phyloP scores from a whole-genome alignment of 2,329 filamentous ascomycete species.

The Cladosporium halotolerans region DNA sequence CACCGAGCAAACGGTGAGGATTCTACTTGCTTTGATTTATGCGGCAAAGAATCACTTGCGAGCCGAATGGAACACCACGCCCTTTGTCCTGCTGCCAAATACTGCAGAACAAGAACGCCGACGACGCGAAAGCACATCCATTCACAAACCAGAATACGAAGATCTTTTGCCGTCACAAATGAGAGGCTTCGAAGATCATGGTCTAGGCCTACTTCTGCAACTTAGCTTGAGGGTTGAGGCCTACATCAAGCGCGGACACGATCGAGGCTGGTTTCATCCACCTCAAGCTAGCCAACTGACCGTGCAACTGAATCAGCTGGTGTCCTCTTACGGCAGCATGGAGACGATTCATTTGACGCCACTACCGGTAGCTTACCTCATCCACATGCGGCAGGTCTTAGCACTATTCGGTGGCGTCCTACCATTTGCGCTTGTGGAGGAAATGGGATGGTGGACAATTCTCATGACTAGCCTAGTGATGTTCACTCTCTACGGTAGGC shows the following conservation, averaged over 20 bases:
- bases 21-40: conserved; percentile 56
- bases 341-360: conserved; percentile 61
- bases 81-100: conserved; percentile 23
- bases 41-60: conserved; percentile 60
- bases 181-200: conserved; percentile 48
- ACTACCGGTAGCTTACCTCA: conserved; percentile 58
- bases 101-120: conserved; percentile 18
- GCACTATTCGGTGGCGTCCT: conserved; percentile 55
- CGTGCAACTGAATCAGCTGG: conserved; percentile 50
- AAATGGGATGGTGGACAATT: conserved; percentile 58
- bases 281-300: conserved; percentile 54
- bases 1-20: conserved; percentile 53
- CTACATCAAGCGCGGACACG: conserved; percentile 52
- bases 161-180: conserved; percentile 30
- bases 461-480: conserved; percentile 54
- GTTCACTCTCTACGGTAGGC: conserved; percentile 60
- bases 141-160: conserved; percentile 30
- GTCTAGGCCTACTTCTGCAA: conserved; percentile 55
- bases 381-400: conserved; percentile 59
- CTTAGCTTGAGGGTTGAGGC: conserved; percentile 54
- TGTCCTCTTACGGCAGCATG: conserved; percentile 56
- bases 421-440: conserved; percentile 57
- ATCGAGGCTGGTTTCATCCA: conserved; percentile 54
- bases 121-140: conserved; percentile 24
- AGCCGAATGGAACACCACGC: conserved; percentile 52